Percentiles rank a stretch among this genome's conserved stretches.
These are phyloP conservation scores for Brettanomyces bruxellensis DNA, from an alignment of 805 yeast species.

Conservation along the genomic window DNA sequence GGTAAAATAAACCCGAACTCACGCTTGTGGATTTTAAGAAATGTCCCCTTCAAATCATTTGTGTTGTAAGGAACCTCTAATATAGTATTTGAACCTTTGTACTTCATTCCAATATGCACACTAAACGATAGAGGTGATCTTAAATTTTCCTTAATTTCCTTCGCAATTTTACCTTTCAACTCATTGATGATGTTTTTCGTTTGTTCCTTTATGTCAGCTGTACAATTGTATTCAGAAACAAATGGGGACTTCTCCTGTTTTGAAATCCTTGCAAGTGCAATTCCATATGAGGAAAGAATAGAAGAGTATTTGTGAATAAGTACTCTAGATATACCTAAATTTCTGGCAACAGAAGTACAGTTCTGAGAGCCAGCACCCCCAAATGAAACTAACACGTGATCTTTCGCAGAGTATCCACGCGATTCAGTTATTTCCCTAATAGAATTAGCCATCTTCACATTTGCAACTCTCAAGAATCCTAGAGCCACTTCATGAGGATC, in stretches of 20 bases:
- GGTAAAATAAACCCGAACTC: conserved; percentile 25
- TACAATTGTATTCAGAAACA: conserved; percentile 8
- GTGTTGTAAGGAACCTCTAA: conserved; percentile 20
- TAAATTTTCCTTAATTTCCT: conserved; percentile 14
- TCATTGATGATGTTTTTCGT: conserved; percentile 16
- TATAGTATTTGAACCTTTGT: conserved; percentile 43
- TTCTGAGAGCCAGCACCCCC: conserved; percentile 93
- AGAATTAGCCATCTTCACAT: conserved; percentile 78
- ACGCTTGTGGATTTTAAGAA: conserved; percentile 22
- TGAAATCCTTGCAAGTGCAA: conserved; percentile 46
- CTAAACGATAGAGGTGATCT: conserved; percentile 6
- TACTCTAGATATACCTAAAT: conserved; percentile 55
- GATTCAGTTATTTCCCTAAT: conserved; percentile 74
- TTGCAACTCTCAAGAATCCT: conserved; percentile 74
- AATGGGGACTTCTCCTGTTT: conserved; percentile 18
- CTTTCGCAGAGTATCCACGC: conserved; percentile 54
- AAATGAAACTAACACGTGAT: conserved; percentile 64
- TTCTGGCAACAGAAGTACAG: conserved; percentile 62
- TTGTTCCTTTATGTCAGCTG: conserved; percentile 13
- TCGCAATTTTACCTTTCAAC: conserved; percentile 5
- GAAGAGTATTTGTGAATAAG: conserved; percentile 71
- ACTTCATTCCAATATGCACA: conserved; percentile 59
- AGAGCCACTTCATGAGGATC: conserved; percentile 60
- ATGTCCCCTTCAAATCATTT: conserved; percentile 13
- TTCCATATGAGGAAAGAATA: conserved; percentile 72